Evolutionary conservation across 208 protist genomes (phyloP).

Genomic region (Herpetomonas samuelpessoai): DNA sequence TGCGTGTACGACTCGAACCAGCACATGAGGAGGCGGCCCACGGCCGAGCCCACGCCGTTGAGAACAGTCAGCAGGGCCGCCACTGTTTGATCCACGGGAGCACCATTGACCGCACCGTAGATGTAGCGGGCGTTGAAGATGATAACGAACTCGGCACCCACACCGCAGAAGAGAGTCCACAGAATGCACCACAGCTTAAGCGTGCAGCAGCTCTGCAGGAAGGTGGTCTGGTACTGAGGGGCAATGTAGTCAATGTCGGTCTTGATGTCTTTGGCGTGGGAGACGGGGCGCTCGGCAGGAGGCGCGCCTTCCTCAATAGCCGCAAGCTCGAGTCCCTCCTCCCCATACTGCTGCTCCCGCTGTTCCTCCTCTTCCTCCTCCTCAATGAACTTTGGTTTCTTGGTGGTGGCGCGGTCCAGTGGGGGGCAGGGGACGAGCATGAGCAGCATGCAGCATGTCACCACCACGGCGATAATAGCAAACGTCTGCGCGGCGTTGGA

Average conservation of each 20-base stretch:
- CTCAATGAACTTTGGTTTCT: neutral
- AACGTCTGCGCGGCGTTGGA: slow-evolving; percentile 26
- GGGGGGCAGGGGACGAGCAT: slow-evolving; percentile 2
- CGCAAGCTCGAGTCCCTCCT: neutral
- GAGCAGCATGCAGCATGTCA: neutral
- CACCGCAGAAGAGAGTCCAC: slow-evolving; percentile 19
- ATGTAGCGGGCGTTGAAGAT: slow-evolving; percentile 35
- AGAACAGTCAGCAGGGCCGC: slow-evolving; percentile 30
- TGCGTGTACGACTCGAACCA: slow-evolving; percentile 33
- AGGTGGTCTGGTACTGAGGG: slow-evolving; percentile 35
- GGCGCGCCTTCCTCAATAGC: neutral
- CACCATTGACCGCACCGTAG: slow-evolving; percentile 20
- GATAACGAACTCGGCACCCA: slow-evolving; percentile 25
- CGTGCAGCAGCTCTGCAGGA: slow-evolving; percentile 24
- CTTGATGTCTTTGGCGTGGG: neutral
- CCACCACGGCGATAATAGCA: slow-evolving; percentile 9
- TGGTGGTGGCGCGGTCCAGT: neutral
- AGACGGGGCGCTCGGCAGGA: too few species aligned
- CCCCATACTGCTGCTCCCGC: neutral
- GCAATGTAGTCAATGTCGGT: slow-evolving; percentile 40
- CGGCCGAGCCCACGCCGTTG: slow-evolving; percentile 27
- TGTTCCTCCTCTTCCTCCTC: neutral
- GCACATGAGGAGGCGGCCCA: slow-evolving; percentile 29
- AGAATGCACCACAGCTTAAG: slow-evolving; percentile 22
- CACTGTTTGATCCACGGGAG: slow-evolving; percentile 4